Conservation (phyloP, 2,329 filamentous ascomycete species). For the Colletotrichum tropicale region DNA sequence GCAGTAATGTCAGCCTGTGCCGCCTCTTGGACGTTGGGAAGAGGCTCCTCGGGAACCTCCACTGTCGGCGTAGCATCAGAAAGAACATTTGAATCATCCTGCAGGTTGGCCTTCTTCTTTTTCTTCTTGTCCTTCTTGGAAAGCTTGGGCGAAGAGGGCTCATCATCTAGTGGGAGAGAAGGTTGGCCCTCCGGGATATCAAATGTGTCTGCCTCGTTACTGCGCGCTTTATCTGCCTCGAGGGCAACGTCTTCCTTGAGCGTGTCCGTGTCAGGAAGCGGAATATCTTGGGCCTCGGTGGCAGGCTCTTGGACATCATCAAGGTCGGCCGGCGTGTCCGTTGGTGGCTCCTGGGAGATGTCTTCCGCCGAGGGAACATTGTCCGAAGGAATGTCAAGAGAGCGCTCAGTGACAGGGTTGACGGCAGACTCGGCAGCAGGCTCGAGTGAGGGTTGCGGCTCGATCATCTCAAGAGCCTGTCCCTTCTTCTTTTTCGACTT, state of each 20-base stretch:
- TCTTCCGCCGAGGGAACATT: not conserved
- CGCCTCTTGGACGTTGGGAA: not conserved
- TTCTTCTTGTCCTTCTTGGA: slow-evolving; percentile 24
- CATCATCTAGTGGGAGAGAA: not conserved
- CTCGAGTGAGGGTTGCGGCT: slow-evolving; percentile 21
- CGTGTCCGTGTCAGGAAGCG: not conserved
- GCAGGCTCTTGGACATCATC: not conserved
- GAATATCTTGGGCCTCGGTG: not conserved
- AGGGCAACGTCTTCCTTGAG: not conserved
- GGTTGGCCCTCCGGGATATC: not conserved
- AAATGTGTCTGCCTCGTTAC: not conserved
- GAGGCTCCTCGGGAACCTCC: not conserved
- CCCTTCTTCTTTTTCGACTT: slow-evolving; percentile 5
- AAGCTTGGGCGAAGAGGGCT: not conserved
- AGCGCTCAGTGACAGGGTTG: not conserved
- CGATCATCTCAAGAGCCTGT: not conserved
- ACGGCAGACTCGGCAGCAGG: not conserved
- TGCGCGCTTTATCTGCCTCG: not conserved
- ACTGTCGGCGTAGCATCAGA: slow-evolving; percentile 13
- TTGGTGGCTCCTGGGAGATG: not conserved
- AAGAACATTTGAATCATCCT: not conserved
- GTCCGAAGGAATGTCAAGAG: not conserved
- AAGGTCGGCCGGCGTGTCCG: not conserved
- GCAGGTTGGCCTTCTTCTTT: slow-evolving; percentile 15
- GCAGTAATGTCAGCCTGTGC: not conserved